Evolutionary conservation across 1,139 yeast species (phyloP), one percentile per base, ranked within the genome.

Genomic region (Saccharomyces hybrid): DNA sequence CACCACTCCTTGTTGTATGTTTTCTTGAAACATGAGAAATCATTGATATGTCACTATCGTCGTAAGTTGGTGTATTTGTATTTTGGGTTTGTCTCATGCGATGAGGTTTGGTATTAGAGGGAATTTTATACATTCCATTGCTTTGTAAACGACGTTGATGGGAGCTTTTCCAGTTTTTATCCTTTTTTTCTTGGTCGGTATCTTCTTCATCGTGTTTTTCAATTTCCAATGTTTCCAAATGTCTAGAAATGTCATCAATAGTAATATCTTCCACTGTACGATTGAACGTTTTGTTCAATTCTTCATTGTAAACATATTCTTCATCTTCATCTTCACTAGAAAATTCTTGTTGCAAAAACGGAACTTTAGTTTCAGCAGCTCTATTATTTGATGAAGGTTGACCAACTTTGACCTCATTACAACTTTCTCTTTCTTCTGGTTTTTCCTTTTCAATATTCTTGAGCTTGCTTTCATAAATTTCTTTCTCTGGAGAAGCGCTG

Each of bases 231-330:
- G 70, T 66, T 55, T 69, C 72, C 49, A 70, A 58, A 51, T 70
- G 72, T 52, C 71, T 63, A 0, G 73, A 70, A 5, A 70, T 68
- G 48, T 70, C 73, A 59, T 69, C 72, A 52, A 70, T 68, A 5
- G 73, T 68, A 48, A 70, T 69, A 56, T 70, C 73, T 53, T 70
- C 73, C 3, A 70, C 71, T 3, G 73, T 69, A 47, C 69, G 63
- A 57, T 70, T 70, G 58, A 70, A 70, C 1, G 73, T 69, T 55
- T 67, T 67, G 53, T 70, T 69, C 50, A 69, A 58, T 52, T 66
- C 69, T 53, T 70, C 73, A 53, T 70, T 70, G 52, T 69, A 69
- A 12, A 59, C 68, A 54, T 70, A 69, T 48, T 70, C 71, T 16
- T 68, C 72, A 53, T 70, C 72, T 11, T 68, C 71, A 29, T 67